A percentile compares a stretch with the other conserved stretches of the same genome.
phyloP scores from a whole-genome alignment of 2,329 filamentous ascomycete genomes.

The Domatiomyces catenatus region DNA sequence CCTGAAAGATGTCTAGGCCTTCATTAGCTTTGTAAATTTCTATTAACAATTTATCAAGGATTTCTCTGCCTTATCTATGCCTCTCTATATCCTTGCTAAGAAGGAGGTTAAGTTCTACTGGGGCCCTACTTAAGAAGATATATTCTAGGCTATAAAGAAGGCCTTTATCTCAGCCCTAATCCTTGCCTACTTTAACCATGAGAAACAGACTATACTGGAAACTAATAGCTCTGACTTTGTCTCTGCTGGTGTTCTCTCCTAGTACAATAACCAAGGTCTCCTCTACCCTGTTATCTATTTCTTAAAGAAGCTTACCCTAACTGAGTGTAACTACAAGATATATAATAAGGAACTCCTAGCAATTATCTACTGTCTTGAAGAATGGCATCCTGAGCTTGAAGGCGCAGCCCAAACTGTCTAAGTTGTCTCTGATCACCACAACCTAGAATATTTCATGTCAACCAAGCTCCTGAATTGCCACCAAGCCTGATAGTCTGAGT shows the following conservation, averaged over 20 bases:
- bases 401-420: conserved; percentile 7
- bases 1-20: conserved; percentile 16
- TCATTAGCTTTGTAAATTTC: conserved; percentile 22
- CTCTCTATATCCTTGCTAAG: conserved; percentile 10
- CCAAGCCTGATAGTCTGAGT: conserved; percentile 4
- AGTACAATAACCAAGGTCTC: conserved; percentile 4
- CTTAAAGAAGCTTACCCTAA: conserved; percentile 7
- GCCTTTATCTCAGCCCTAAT: conserved; percentile 4
- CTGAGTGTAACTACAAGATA: conserved; percentile 11
- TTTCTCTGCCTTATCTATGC: conserved; percentile 14
- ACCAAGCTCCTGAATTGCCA: conserved; percentile 6
- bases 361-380: conserved; percentile 6
- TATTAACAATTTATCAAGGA: conserved; percentile 19
- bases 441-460: conserved; percentile 9
- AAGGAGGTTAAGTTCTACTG: conserved; percentile 3
- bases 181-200: conserved; percentile 8
- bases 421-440: conserved; percentile 11
- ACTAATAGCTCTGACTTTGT: conserved; percentile 8
- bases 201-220: conserved; percentile 4
- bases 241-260: conserved; percentile 3
- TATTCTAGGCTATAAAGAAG: conserved; percentile 5
- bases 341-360: conserved; percentile 14
- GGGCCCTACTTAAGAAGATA: background rate
- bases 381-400: conserved; percentile 13
- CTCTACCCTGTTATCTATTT: conserved; percentile 7